Percentiles rank a stretch among this genome's conserved stretches.
Evolutionary conservation across 2,329 filamentous ascomycete species (phyloP).

Genomic region (Pseudogymnoascus destructans): DNA sequence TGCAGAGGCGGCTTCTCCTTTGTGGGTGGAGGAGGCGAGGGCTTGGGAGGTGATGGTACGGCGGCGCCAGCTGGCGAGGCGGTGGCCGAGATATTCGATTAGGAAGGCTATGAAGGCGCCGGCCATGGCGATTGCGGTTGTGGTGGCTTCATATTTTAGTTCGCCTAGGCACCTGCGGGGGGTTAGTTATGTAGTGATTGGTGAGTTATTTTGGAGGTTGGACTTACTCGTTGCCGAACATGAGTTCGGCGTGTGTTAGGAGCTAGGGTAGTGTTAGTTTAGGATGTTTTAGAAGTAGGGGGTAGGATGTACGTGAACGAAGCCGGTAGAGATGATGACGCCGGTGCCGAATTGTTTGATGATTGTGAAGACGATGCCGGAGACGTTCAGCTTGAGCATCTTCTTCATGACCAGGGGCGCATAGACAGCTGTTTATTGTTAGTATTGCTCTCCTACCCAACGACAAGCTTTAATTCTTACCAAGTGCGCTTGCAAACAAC

Average conservation of each 20-base stretch:
- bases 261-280: conserved; percentile 34
- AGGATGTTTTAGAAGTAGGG: background rate
- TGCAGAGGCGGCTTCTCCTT: background rate
- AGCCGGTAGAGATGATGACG: conserved; percentile 58
- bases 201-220: background rate
- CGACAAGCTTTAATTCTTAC: conserved; percentile 25
- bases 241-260: conserved; percentile 57
- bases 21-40: background rate
- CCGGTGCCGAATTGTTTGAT: conserved; percentile 65
- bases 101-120: conserved; percentile 61
- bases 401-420: conserved; percentile 49
- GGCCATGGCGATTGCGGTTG: conserved; percentile 59
- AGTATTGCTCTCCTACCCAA: conserved; percentile 2
- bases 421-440: conserved; percentile 39
- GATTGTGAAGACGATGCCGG: conserved; percentile 41
- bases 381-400: conserved; percentile 37
- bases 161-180: conserved; percentile 42
- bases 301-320: conserved; percentile 44
- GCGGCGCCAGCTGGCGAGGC: conserved; percentile 34
- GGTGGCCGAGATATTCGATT: conserved; percentile 53
- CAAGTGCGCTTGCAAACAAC: conserved; percentile 52
- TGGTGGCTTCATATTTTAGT: conserved; percentile 54
- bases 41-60: background rate
- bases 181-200: background rate
- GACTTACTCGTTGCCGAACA: conserved; percentile 48